Conservation (phyloP, 805 yeast species). For the Wickerhamomyces rabaulensis region DNA sequence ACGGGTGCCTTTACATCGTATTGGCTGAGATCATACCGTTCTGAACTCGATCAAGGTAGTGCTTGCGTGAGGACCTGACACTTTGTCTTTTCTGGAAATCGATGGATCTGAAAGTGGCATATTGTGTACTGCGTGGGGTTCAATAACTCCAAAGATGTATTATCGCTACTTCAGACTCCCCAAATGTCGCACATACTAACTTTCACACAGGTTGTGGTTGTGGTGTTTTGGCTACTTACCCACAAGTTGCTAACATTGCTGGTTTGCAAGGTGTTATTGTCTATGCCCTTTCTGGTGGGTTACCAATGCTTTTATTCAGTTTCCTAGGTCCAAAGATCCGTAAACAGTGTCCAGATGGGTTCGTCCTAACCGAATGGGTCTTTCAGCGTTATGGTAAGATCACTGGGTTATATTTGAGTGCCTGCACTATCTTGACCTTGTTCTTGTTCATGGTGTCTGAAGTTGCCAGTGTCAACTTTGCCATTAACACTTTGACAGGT, state of each 20-base stretch:
- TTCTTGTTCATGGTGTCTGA: conserved; percentile 86
- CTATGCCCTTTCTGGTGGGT: conserved; percentile 71
- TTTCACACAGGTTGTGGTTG: conserved; percentile 75
- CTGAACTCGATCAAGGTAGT: conserved; percentile 73
- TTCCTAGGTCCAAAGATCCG: conserved; percentile 77
- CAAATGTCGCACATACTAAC: conserved; percentile 6
- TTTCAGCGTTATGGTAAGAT: conserved; percentile 69
- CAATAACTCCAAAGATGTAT: neutral
- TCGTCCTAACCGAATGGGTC: conserved; percentile 94
- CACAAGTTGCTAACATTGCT: conserved; percentile 78
- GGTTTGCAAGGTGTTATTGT: conserved; percentile 87
- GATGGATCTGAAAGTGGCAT: neutral
- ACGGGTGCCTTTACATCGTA: conserved; percentile 13
- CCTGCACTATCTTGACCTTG: conserved; percentile 79
- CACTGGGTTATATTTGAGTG: conserved; percentile 70
- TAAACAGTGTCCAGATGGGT: conserved; percentile 79
- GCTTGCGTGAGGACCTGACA: conserved; percentile 69
- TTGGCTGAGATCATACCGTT: conserved; percentile 72
- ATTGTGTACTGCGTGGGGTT: neutral
- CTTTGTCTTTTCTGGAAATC: conserved; percentile 9
- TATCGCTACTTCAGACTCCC: neutral
- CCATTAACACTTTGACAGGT: conserved; percentile 73
- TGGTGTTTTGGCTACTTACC: conserved; percentile 80
- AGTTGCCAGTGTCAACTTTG: conserved; percentile 71
- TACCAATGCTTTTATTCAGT: conserved; percentile 84